These are phyloP conservation scores for Pyrenula massariospora DNA, from an alignment of 495 filamentous ascomycete species.

Conservation along the genomic window DNA sequence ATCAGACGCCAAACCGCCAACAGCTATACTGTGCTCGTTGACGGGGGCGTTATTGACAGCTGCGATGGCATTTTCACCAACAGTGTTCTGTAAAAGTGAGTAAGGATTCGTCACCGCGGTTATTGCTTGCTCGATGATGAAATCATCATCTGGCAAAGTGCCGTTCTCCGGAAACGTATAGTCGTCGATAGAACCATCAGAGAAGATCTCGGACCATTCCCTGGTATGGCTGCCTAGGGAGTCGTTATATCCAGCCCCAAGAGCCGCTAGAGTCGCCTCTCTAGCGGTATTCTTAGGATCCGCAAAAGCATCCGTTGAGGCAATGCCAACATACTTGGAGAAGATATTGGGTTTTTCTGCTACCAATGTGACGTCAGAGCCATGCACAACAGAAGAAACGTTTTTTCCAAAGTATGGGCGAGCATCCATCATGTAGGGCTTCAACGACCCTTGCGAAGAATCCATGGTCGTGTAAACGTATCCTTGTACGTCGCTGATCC, in stretches of 20 bases:
- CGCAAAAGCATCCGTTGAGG: conserved; percentile 48
- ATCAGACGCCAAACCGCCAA: conserved; percentile 49
- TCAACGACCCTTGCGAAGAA: background rate
- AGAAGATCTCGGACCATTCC: conserved; percentile 45
- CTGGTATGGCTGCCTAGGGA: conserved; percentile 34
- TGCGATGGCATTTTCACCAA: conserved; percentile 38
- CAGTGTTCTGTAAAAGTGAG: conserved; percentile 59
- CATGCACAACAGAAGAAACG: conserved; percentile 48
- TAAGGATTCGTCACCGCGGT: conserved; percentile 54
- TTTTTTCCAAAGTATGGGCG: conserved; percentile 39
- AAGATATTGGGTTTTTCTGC: conserved; percentile 36
- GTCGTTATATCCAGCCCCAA: conserved; percentile 30
- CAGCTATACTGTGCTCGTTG: conserved; percentile 45
- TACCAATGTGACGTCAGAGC: conserved; percentile 33
- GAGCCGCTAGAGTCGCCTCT: conserved; percentile 28
- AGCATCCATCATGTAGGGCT: conserved; percentile 9
- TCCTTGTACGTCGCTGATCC: conserved; percentile 43
- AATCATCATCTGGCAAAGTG: conserved; percentile 42
- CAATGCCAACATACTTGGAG: conserved; percentile 48
- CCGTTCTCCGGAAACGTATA: conserved; percentile 47
- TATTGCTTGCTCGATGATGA: conserved; percentile 51
- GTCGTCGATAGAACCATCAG: conserved; percentile 47
- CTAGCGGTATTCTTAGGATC: conserved; percentile 39
- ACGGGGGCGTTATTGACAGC: conserved; percentile 27
- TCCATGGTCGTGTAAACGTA: conserved; percentile 43